Conservation (phyloP, 768 basidiomycete genomes). For the Suillus placidus region DNA sequence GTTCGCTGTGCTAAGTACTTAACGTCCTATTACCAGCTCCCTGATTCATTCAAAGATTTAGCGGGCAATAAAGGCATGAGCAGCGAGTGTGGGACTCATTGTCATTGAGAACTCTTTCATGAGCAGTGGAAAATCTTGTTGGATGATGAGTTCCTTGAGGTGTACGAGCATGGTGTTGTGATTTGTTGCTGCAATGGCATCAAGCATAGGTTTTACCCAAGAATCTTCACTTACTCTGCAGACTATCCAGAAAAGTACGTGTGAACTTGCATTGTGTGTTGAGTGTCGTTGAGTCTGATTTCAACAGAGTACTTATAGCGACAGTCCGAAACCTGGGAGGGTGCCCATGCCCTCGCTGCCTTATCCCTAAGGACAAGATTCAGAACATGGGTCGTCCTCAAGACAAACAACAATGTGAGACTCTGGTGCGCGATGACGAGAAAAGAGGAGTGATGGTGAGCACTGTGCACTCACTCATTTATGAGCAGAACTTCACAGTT, state of each 20-base stretch:
- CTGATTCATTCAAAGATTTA: neutral
- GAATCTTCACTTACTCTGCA: conserved; percentile 25
- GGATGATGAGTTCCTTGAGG: conserved; percentile 22
- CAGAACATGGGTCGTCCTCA: conserved; percentile 6
- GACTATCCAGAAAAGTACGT: conserved; percentile 35
- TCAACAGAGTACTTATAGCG: conserved; percentile 24
- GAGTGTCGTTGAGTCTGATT: neutral
- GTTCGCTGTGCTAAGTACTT: neutral
- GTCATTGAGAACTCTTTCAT: conserved; percentile 23
- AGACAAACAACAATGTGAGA: conserved; percentile 9
- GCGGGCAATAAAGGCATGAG: neutral
- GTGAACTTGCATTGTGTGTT: accelerated
- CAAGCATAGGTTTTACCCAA: conserved; percentile 19
- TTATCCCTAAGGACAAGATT: conserved; percentile 16
- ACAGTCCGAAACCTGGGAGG: conserved; percentile 23
- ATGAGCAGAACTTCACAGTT: neutral
- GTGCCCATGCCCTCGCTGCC: conserved; percentile 34
- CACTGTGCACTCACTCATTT: neutral
- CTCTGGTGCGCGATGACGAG: conserved; percentile 1
- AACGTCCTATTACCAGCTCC: neutral
- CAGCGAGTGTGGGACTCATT: conserved; percentile 12
- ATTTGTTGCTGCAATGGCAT: conserved; percentile 21
- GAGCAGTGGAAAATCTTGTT: conserved; percentile 21
- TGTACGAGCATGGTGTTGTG: conserved; percentile 23
- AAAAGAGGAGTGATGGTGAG: neutral